Evolutionary conservation across 257 asterid species (phyloP), one percentile per base, ranked within the genome.

Genomic region (Fraxinus excelsior): DNA sequence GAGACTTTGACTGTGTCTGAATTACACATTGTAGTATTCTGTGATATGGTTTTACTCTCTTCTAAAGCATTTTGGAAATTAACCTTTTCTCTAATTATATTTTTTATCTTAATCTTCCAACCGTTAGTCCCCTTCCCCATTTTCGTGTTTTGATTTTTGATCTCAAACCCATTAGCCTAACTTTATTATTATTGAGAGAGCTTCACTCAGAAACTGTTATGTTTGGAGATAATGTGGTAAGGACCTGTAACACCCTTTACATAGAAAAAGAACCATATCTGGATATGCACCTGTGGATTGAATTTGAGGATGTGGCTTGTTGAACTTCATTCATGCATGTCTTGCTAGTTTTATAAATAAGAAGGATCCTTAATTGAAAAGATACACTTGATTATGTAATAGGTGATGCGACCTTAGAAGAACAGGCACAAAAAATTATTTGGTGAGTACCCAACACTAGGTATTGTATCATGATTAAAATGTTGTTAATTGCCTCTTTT

Each of bases 251-350:
- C 58, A 13, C 19, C 80, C 71, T 68, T 10, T 26, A 71, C 12
- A 42, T 72, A 26, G 5, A 16, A 71, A 58, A 66, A 21, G 25
- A 74, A 70, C 65, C 51, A 64, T 38, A 32, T 40, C 68, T 79
- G 60, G 76, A 49, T 37, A 13, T 42, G 28, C 23, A 74, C 28
- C 6, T 35, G n/a, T 74, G 38, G 40, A 13, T 66, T 72, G 80
- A 81, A 37, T 64, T 62, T 35, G 73, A 70, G 19, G 76, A 51
- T 67, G 21, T 76, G 67, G 76, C 77, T 60, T 29, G 60, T 72
- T 75, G 38, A 78, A 78, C 64, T 67, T 71, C 49, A n/a, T 46
- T 51, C 67, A 23, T 60, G 67, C 11, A 23, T 23, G 16, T 42
- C 49, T 42, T 42, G 49, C 13, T 42, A 42, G 49, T 42, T 42